phyloP scores from a whole-genome alignment of 2,329 filamentous ascomycete species.

The Phoma sp. region DNA sequence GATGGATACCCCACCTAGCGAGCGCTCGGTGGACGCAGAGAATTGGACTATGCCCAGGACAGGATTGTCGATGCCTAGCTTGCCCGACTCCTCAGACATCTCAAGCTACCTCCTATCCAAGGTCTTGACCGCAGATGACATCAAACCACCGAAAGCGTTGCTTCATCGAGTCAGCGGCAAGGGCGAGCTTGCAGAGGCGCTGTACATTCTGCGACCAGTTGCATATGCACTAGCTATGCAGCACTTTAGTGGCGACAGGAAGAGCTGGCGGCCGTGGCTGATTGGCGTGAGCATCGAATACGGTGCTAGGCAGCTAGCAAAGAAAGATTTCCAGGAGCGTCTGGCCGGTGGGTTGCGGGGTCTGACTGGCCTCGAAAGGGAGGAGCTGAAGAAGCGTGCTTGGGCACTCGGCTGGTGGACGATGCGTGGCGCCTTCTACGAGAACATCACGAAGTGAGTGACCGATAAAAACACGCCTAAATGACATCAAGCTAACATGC shows the following conservation, averaged over 20 bases:
- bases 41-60: conserved; percentile 94
- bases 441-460: conserved; percentile 79
- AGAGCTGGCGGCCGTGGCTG: conserved; percentile 91
- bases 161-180: conserved; percentile 78
- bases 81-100: conserved; percentile 83
- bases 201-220: conserved; percentile 90
- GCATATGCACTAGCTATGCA: conserved; percentile 86
- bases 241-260: conserved; percentile 72
- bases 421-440: conserved; percentile 97
- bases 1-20: conserved; percentile 56
- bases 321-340: conserved; percentile 68
- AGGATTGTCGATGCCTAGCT: conserved; percentile 79
- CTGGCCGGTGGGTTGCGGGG: conserved; percentile 76
- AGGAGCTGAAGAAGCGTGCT: conserved; percentile 86
- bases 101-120: conserved; percentile 87
- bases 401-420: conserved; percentile 95
- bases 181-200: conserved; percentile 84
- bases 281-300: conserved; percentile 86
- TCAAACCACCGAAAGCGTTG: conserved; percentile 87
- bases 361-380: conserved; percentile 83
- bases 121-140: conserved; percentile 93
- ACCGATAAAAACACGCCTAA: too few relatives aligned
- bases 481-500: conserved; percentile 25
- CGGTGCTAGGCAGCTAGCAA: conserved; percentile 83
- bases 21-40: conserved; percentile 53